Conservation (phyloP, 306 rosid species). For the Trifolium repens region DNA sequence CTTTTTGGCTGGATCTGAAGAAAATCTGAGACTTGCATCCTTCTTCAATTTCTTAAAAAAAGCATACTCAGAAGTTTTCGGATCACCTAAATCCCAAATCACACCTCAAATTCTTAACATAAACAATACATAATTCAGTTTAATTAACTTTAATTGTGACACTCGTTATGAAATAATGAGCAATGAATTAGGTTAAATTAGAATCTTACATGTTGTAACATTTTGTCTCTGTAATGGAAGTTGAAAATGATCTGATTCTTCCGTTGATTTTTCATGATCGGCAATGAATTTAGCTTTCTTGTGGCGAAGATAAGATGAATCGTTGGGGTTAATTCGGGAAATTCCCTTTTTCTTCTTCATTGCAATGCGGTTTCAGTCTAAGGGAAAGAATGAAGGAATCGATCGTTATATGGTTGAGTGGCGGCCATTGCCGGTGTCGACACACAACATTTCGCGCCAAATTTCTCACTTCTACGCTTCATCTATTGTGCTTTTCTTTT, state of each 20-base stretch:
- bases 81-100: conserved; percentile 41
- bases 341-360: conserved; percentile 55
- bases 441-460: conserved; percentile 1
- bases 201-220: conserved; percentile 35
- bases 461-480: too few relatives aligned
- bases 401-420: neutral
- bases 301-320: conserved; percentile 34
- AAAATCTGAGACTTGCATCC: conserved; percentile 47
- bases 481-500: too few relatives aligned
- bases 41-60: conserved; percentile 79
- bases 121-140: conserved; percentile 1
- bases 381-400: neutral
- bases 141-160: conserved; percentile 14
- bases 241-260: conserved; percentile 36
- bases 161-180: neutral
- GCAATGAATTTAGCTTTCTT: conserved; percentile 42
- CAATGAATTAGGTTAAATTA: neutral
- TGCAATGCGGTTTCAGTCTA: neutral
- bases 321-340: conserved; percentile 27
- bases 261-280: conserved; percentile 36
- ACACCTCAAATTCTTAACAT: conserved; percentile 5
- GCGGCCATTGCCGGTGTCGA: conserved; percentile 38
- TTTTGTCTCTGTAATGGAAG: conserved; percentile 31
- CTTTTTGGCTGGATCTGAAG: conserved; percentile 37
- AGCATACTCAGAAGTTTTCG: conserved; percentile 86